These are phyloP conservation scores for Penicillium griseofulvum DNA, from an alignment of 2,329 filamentous ascomycete species.

Conservation along the genomic window DNA sequence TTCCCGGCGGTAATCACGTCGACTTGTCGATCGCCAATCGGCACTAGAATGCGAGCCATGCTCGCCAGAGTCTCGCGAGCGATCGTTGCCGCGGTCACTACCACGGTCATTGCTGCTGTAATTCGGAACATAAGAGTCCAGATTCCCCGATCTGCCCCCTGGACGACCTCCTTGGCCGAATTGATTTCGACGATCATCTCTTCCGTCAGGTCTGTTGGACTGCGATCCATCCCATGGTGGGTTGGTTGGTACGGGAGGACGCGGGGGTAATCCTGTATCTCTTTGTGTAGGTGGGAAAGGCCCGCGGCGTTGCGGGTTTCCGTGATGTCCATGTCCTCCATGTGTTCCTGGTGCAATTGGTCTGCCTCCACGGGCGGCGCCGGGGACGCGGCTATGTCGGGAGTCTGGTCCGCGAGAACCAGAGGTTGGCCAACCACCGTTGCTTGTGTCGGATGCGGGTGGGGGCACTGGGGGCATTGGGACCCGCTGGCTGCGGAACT, in stretches of 20 bases:
- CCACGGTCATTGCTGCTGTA: constrained; percentile 22
- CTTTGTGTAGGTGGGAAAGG: constrained; percentile 29
- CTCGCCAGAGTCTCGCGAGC: constrained; percentile 24
- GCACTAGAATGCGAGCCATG: constrained; percentile 16
- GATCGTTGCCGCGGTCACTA: constrained; percentile 30
- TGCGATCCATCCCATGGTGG: constrained; percentile 30
- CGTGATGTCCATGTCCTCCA: constrained; percentile 9
- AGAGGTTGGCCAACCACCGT: constrained; percentile 52
- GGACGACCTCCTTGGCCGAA: constrained; percentile 22
- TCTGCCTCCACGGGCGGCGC: constrained; percentile 31
- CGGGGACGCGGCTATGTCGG: constrained; percentile 37
- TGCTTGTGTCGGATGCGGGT: constrained; percentile 75
- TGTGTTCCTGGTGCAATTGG: constrained; percentile 21
- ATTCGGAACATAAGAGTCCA: constrained; percentile 40
- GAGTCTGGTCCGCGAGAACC: constrained; percentile 31
- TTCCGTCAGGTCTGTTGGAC: constrained; percentile 26
- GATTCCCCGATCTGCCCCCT: constrained; percentile 25
- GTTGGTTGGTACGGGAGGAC: constrained; percentile 33
- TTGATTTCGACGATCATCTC: constrained; percentile 34
- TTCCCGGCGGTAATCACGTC: constrained; percentile 32
- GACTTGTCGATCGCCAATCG: constrained; percentile 25
- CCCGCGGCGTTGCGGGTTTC: constrained; percentile 24
- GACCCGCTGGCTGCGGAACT: constrained; percentile 81
- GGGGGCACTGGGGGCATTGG: constrained; percentile 86
- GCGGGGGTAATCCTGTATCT: constrained; percentile 38